Evolutionary conservation across 768 basidiomycete species (phyloP), one percentile per base, ranked within the genome.

Genomic region (Pleurotus ostreatus): DNA sequence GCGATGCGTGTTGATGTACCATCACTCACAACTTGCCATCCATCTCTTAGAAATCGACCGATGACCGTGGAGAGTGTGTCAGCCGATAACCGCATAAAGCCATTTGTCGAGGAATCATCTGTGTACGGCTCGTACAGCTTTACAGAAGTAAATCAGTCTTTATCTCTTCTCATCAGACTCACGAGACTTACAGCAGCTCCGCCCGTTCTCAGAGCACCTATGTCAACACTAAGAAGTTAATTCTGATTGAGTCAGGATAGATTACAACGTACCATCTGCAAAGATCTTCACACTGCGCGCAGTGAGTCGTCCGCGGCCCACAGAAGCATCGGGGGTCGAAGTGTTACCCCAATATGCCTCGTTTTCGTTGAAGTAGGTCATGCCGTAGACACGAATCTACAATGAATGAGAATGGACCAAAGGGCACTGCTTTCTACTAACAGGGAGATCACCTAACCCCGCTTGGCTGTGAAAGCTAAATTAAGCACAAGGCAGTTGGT

Each of bases 151-250:
- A 40, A 13, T 53, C 41, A 55, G 18, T 55, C 1, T 13, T 23
- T 45, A 37, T 55, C 52, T 51, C 46, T 13, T 34, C 30, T 34
- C 30, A 45, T 11, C 37, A n/a, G 30, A 15, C 38, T 39, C 23
- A 8, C 1, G 25, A 30, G 55, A 20, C 76, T 68, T 71, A 88
- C 88, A 43, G 94, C 94, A 45, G 94, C 92, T 45, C 94, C 94
- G 56, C 92, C 88, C n/a, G 88, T 88, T 30, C 94, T 82, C 38
- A 97, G 73, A 26, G 94, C 94, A 56, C 93, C 88, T 89, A 55
- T 34, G 11, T 34, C 30, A 34, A 11, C 23, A 25, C 30, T 11
- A 11, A 34, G 30, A 34, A 34, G 9, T 34, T 34, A 34, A 11
- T 11, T 34, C 30, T 34, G 11, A 9, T 8, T 34, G 30, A 34